A percentile compares a stretch with the other conserved stretches of the same genome.
Evolutionary conservation across 164 flowering plant genomes (phyloP).

Genomic region (Paratinospora sagittata): DNA sequence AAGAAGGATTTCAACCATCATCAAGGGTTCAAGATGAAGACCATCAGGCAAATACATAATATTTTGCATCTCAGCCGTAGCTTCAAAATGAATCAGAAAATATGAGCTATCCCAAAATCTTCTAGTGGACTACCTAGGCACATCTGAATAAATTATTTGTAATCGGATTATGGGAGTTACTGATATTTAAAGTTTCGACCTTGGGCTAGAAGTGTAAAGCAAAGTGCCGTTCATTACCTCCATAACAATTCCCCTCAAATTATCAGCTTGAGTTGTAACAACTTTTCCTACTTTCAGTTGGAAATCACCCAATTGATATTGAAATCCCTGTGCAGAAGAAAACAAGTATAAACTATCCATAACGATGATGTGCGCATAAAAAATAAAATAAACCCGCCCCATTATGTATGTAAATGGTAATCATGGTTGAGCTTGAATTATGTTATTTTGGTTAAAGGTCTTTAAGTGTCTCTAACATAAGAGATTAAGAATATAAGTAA

Average conservation of each 20-base stretch:
- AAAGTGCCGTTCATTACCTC: slow-evolving; percentile 55
- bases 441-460: not conserved
- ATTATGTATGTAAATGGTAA: not conserved
- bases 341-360: not conserved
- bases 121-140: not conserved
- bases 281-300: slow-evolving; percentile 83
- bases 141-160: too few relatives aligned
- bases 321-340: slow-evolving; percentile 51
- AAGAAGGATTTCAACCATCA: too few relatives aligned
- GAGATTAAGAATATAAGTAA: too few relatives aligned
- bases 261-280: slow-evolving; percentile 55
- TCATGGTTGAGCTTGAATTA: not conserved
- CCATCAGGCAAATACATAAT: too few relatives aligned
- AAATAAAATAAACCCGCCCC: not conserved
- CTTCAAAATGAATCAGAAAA: too few relatives aligned
- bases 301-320: slow-evolving; percentile 85
- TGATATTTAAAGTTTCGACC: too few relatives aligned
- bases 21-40: too few relatives aligned
- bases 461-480: too few relatives aligned
- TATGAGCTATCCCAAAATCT: too few relatives aligned
- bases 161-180: too few relatives aligned
- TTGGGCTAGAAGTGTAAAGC: not conserved
- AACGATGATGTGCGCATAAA: not conserved
- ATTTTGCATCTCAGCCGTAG: too few relatives aligned
- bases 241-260: slow-evolving; percentile 77